Evolutionary conservation across 768 basidiomycete species (phyloP), one percentile per base, ranked within the genome.

Genomic region (Suillus cothurnatus): DNA sequence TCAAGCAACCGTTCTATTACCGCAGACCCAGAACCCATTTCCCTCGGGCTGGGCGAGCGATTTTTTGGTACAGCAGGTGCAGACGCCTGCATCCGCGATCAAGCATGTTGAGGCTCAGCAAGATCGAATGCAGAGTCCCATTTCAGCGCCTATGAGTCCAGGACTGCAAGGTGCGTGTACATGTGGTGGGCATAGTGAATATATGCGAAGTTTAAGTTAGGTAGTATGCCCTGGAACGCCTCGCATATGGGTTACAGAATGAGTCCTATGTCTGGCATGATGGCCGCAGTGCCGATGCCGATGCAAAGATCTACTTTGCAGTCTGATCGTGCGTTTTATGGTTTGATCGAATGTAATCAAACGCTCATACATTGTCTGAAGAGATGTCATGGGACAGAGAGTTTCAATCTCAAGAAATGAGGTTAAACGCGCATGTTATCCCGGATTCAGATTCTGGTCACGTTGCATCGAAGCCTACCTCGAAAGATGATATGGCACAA

Each of bases 401-500:
- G 68, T 91, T 91, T 68, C 82, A 77, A 52, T 82, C 85, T 4
- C 88, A 86, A 68, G 88, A 88, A 66, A 76, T 79, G 23, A 72
- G 78, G 38, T 65, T 82, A 9, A 71, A 75, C 15, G 67, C 75
- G 0, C 45, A 71, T 28, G 65, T 75, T 34, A 55, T 65, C 8
- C 45, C 67, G 4, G 61, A 45, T 23, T 21, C 50, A 19, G 64
- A 66, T 1, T 21, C 66, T 12, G 61, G 62, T 12, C 56, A 66
- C 28, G 34, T n/a, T 8, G 61, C 34, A 12, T 19, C 50, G 67
- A 70, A 38, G 43, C 49, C 9, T 21, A 68, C 66, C 36, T 53
- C 71, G 69, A 9, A 70, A 3, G 92, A 95, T 69, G 89, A 92
- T 55, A 87, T 97, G 55, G 90, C 94, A 3, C 84, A 86, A 34